Percentiles rank a stretch among this genome's conserved stretches.
phyloP scores from a whole-genome alignment of 306 rosid genomes.

The Ziziphus jujuba region DNA sequence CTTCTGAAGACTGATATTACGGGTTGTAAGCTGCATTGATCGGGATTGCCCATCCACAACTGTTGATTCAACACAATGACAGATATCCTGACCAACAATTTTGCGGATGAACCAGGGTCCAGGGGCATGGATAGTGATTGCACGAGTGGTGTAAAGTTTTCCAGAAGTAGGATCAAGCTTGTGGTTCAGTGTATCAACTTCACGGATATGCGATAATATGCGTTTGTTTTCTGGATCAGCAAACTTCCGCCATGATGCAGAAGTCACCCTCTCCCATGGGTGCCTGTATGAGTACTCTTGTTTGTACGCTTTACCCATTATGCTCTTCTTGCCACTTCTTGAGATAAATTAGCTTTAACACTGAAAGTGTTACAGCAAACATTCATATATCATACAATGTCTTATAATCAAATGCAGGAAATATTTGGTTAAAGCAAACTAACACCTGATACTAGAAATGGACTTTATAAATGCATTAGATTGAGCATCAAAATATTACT shows the following conservation, averaged over 20 bases:
- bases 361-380: background rate
- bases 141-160: conserved; percentile 73
- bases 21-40: conserved; percentile 58
- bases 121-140: conserved; percentile 70
- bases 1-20: conserved; percentile 71
- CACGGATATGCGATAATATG: conserved; percentile 66
- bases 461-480: too few relatives aligned
- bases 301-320: conserved; percentile 73
- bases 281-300: conserved; percentile 87
- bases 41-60: conserved; percentile 58
- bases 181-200: conserved; percentile 76
- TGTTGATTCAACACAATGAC: conserved; percentile 74
- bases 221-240: conserved; percentile 79
- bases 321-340: conserved; percentile 16
- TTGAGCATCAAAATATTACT: too few relatives aligned
- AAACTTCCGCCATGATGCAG: conserved; percentile 94
- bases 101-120: conserved; percentile 81
- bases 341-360: conserved; percentile 8
- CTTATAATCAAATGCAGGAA: background rate
- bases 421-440: background rate
- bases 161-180: conserved; percentile 54
- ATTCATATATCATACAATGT: background rate
- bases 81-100: conserved; percentile 81
- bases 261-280: conserved; percentile 92
- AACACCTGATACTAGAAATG: background rate